A percentile compares a stretch with the other conserved stretches of the same genome.
phyloP scores from a whole-genome alignment of 1,139 yeast genomes.

The Debaryomyces psychrophilus region DNA sequence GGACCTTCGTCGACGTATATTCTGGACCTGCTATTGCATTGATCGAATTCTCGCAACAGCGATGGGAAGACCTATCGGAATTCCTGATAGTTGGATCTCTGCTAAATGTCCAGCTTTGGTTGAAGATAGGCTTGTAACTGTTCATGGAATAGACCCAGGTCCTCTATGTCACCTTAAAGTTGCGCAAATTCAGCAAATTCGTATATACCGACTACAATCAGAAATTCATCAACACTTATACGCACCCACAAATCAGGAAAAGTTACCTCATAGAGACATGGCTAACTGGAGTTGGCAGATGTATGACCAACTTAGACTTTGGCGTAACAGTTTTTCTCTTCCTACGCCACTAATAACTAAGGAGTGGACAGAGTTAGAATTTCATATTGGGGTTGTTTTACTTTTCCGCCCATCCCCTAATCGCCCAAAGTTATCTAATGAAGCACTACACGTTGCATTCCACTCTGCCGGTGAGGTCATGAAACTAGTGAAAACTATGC shows the following conservation, averaged over 20 bases:
- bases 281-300: constrained; percentile 17
- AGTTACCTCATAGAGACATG: constrained; percentile 3
- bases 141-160: constrained; percentile 13
- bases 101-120: constrained; percentile 14
- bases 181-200: constrained; percentile 15
- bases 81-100: constrained; percentile 17
- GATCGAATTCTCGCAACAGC: constrained; percentile 16
- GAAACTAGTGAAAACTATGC: constrained; percentile 16
- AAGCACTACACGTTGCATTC: constrained; percentile 17
- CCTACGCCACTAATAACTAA: constrained; percentile 17
- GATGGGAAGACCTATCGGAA: constrained; percentile 16
- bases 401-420: constrained; percentile 18
- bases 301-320: constrained; percentile 16
- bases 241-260: constrained; percentile 7
- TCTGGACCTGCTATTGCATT: constrained; percentile 18
- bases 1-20: constrained; percentile 15
- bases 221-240: constrained; percentile 15
- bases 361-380: constrained; percentile 18
- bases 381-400: constrained; percentile 16
- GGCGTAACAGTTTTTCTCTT: constrained; percentile 13
- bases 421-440: constrained; percentile 13
- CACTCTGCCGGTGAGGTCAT: constrained; percentile 19
- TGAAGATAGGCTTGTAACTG: constrained; percentile 15
- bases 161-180: constrained; percentile 16
- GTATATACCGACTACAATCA: constrained; percentile 16